Percentiles rank a stretch among this genome's conserved stretches.
Conservation (phyloP, 164 flowering plant genomes). For the Stephania japonica region DNA sequence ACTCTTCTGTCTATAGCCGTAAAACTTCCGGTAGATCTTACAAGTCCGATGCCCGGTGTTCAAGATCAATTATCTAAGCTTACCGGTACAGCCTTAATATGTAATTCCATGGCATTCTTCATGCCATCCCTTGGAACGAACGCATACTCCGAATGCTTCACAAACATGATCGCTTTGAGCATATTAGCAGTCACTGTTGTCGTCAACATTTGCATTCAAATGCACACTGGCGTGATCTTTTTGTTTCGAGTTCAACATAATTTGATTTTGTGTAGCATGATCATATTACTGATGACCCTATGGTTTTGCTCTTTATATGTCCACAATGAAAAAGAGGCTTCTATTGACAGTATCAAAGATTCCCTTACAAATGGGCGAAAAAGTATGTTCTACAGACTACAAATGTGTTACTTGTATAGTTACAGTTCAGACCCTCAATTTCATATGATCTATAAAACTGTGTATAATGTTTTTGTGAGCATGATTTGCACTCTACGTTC, state of each 20-base stretch:
- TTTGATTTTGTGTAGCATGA: background rate
- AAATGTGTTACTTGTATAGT: background rate
- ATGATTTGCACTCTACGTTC: background rate
- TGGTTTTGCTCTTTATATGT: background rate
- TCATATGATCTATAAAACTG: background rate
- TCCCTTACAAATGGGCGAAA: background rate
- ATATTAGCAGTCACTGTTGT: background rate
- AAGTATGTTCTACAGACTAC: background rate
- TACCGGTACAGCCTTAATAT: constrained; percentile 10
- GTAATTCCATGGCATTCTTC: background rate
- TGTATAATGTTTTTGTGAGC: background rate
- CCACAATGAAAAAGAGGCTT: background rate
- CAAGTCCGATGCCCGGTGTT: constrained; percentile 6
- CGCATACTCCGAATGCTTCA: background rate
- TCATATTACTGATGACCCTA: background rate
- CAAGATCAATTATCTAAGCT: constrained; percentile 17
- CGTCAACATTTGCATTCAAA: background rate
- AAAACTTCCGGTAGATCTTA: constrained; percentile 16
- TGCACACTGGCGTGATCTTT: background rate
- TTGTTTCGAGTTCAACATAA: background rate
- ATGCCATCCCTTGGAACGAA: background rate
- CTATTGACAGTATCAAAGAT: background rate
- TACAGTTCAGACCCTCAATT: background rate
- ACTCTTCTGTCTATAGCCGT: constrained; percentile 13
- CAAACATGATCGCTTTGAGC: background rate